phyloP scores from a whole-genome alignment of 2,329 filamentous ascomycete species.

The Diplodia seriata region DNA sequence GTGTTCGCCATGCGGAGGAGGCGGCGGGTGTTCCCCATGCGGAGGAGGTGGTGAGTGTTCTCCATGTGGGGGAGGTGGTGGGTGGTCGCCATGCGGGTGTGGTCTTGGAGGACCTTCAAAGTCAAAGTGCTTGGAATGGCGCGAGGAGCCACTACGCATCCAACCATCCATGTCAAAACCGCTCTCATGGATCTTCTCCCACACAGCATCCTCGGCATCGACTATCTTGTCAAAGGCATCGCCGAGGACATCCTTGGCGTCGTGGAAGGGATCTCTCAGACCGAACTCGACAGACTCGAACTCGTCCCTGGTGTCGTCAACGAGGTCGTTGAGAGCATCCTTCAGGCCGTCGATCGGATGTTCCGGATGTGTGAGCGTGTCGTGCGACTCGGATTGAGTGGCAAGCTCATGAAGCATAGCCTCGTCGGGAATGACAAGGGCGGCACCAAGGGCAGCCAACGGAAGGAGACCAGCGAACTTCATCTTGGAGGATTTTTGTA shows the following conservation, averaged over 20 bases:
- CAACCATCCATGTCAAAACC: constrained; percentile 57
- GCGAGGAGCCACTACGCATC: constrained; percentile 49
- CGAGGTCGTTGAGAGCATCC: constrained; percentile 44
- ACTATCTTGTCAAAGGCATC: constrained; percentile 51
- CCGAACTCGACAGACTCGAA: constrained; percentile 31
- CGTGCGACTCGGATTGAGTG: constrained; percentile 46
- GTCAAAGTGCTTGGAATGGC: constrained; percentile 7
- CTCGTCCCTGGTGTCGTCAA: constrained; percentile 41
- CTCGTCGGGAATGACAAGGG: constrained; percentile 62
- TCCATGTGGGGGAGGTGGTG: constrained; percentile 47
- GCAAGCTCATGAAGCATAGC: constrained; percentile 43
- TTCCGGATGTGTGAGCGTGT: constrained; percentile 13
- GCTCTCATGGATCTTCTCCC: constrained; percentile 52
- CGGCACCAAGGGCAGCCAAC: constrained; percentile 57
- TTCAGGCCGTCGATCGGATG: constrained; percentile 43
- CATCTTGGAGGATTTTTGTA: constrained; percentile 50
- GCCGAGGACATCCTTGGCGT: constrained; percentile 51
- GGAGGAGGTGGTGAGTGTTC: constrained; percentile 43
- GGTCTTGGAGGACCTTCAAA: background rate
- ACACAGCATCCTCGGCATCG: constrained; percentile 48
- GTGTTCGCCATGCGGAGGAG: constrained; percentile 33
- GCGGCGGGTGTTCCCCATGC: constrained; percentile 32
- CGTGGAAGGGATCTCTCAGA: constrained; percentile 34
- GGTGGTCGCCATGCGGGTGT: constrained; percentile 36
- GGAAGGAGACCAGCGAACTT: constrained; percentile 58